Evolutionary conservation across 2,329 filamentous ascomycete genomes (phyloP), one percentile per base, ranked within the genome.

Genomic region (Cordyceps tenuipes): DNA sequence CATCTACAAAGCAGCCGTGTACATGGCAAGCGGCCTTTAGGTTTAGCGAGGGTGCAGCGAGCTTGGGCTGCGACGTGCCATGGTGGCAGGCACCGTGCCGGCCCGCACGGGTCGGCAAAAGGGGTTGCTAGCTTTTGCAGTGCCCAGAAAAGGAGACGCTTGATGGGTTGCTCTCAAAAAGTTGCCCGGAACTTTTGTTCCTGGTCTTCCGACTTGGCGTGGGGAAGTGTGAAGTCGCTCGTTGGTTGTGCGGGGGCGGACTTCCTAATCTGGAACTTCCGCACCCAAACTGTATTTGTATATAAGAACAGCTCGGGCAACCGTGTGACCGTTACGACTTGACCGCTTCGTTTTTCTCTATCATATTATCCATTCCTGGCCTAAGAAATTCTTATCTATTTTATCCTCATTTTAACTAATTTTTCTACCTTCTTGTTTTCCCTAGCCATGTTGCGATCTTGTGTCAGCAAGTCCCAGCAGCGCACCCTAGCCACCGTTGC

Each of bases 31-130:
- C 29, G 7, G 29, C 5, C 29, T 29, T 29, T 68, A 85, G 82
- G 64, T 86, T 82, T 64, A 86, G 34, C 34, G 34, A 85, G 70
- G 76, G 75, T 64, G 80, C 79, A 63, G 80, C 79, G 57, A 84
- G 68, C 61, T 79, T 73, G 39, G 68, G 63, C 0, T 80, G 68
- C 21, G 77, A 75, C n/a, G 79, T 73, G 1, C 65, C 71, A 79
- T 68, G 29, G 70, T 70, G 57, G 68, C 64, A n/a, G 12, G 39
- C 12, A n/a, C 6, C 7, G 31, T 8, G 13, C 34, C 34, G 2
- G 34, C 34, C 29, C 29, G 29, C 29, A 29, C 29, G 29, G 29
- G 34, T 36, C 34, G 34, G 34, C 6, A 36, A 36, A 10, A 36
- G 10, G 12, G 12, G 29, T 36, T 36, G 34, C 12, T 4, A 10